Conservation (phyloP, 805 yeast genomes). For the Candida silvicultrix region DNA sequence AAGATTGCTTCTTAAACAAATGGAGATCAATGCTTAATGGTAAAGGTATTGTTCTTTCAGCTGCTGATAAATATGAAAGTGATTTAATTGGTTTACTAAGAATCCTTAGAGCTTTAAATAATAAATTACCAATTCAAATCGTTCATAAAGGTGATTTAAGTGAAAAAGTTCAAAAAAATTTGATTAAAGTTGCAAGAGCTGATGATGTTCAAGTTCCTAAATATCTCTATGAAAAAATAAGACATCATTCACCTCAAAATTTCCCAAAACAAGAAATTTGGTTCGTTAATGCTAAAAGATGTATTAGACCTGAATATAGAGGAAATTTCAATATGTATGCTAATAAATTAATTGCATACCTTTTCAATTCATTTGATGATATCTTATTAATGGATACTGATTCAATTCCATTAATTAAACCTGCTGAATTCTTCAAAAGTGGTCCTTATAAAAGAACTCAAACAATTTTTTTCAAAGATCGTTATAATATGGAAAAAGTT, state of each 20-base stretch:
- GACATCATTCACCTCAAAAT: constrained; percentile 16
- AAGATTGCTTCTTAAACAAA: constrained; percentile 7
- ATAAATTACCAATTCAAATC: constrained; percentile 28
- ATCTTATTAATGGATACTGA: constrained; percentile 45
- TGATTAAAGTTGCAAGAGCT: constrained; percentile 31
- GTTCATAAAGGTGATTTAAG: constrained; percentile 28
- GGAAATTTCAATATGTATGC: constrained; percentile 33
- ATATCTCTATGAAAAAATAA: constrained; percentile 17
- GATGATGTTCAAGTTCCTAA: constrained; percentile 27
- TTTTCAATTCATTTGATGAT: constrained; percentile 40
- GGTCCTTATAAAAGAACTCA: constrained; percentile 29
- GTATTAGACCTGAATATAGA: constrained; percentile 20
- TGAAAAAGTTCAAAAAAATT: constrained; percentile 23
- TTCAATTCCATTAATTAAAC: constrained; percentile 34
- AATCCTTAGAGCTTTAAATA: constrained; percentile 26
- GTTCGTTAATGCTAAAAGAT: constrained; percentile 27
- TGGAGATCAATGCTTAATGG: constrained; percentile 13
- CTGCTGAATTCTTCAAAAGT: constrained; percentile 27
- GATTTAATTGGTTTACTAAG: constrained; percentile 32
- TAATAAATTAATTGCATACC: constrained; percentile 39
- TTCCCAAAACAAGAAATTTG: constrained; percentile 28
- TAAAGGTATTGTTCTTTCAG: constrained; percentile 30
- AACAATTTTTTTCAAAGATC: constrained; percentile 41
- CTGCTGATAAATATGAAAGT: constrained; percentile 23
- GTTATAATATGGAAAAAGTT: constrained; percentile 9